These are phyloP conservation scores for Neckera pumila DNA, from an alignment of 225 moss, liverwort and hornwort genomes.

Conservation along the genomic window DNA sequence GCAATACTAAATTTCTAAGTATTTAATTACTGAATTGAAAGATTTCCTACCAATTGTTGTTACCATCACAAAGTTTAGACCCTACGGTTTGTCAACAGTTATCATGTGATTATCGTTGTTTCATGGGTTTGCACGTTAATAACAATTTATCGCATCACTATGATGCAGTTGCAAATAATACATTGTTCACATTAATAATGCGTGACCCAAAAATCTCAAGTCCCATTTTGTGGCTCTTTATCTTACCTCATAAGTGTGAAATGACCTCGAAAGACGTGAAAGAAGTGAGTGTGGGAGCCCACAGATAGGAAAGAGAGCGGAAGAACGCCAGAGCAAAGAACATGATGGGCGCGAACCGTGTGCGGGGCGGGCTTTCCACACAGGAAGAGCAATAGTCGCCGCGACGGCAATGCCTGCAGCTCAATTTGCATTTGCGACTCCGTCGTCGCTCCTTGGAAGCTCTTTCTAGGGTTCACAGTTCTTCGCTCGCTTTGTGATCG, in stretches of 20 bases:
- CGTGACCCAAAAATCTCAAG: no score
- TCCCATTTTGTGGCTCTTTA: not conserved
- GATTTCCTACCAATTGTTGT: no score
- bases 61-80: no score
- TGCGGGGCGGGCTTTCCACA: not conserved
- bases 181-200: no score
- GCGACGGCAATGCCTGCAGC: not conserved
- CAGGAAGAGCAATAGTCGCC: not conserved
- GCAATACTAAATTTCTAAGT: no score
- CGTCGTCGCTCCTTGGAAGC: not conserved
- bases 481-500: not conserved
- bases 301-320: not conserved
- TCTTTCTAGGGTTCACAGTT: not conserved
- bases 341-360: not conserved
- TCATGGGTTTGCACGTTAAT: no score
- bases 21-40: no score
- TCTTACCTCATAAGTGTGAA: not conserved
- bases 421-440: not conserved
- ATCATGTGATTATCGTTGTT: no score
- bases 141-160: no score
- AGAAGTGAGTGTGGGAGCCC: not conserved
- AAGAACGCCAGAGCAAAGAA: not conserved
- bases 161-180: no score
- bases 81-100: no score
- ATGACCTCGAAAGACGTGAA: not conserved